Evolutionary conservation across 768 basidiomycete genomes (phyloP).

Genomic region (Auriscalpium vulgare): DNA sequence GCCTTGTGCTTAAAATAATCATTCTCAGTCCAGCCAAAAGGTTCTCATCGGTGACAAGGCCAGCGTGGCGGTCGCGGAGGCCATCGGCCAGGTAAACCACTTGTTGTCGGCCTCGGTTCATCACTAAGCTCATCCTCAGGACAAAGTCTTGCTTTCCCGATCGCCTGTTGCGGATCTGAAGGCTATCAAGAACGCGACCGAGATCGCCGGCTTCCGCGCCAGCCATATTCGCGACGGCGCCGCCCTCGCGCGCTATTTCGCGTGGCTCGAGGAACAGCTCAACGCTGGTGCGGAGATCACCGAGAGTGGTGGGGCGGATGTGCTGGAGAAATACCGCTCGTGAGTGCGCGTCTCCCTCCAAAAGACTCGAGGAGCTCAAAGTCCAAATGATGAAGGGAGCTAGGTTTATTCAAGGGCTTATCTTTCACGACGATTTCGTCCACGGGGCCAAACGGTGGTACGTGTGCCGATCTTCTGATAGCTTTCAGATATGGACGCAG

Average conservation of each 20-base stretch:
- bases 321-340: conserved; percentile 77
- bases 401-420: conserved; percentile 74
- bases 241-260: conserved; percentile 82
- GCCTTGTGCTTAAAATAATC: not conserved
- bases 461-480: conserved; percentile 15
- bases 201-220: conserved; percentile 85
- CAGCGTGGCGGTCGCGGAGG: conserved; percentile 74
- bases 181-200: conserved; percentile 70
- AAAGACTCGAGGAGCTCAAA: not conserved
- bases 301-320: conserved; percentile 75
- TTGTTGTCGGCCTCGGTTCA: not conserved
- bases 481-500: not conserved
- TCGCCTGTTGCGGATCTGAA: conserved; percentile 79
- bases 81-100: conserved; percentile 57
- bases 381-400: conserved; percentile 40
- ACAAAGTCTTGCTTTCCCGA: conserved; percentile 48
- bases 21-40: conserved; percentile 34
- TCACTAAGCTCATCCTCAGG: conserved; percentile 24
- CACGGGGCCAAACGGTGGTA: conserved; percentile 87
- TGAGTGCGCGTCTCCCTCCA: conserved; percentile 28
- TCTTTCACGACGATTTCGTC: conserved; percentile 93
- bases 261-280: conserved; percentile 89
- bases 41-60: conserved; percentile 72
- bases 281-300: conserved; percentile 50
- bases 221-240: conserved; percentile 85